Base-by-base conservation (phyloP, 257 asterid genomes). In the Euphrasia confusa region DNA sequence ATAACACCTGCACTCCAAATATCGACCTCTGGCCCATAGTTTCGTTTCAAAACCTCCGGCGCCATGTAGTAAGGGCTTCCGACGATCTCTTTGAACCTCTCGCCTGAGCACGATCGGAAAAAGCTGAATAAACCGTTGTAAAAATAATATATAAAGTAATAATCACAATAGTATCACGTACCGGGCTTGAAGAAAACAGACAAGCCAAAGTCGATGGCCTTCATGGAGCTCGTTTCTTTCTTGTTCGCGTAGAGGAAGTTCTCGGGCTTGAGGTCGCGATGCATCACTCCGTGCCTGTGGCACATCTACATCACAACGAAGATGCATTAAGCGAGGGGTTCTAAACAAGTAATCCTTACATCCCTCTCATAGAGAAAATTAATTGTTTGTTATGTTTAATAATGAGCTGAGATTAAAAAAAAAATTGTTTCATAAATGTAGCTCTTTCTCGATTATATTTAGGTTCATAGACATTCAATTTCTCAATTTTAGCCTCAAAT, bases 51-150 rank as follows among this genome's bases (percentile, higher is more conserved):
- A 63, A 85, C 90, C 72, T 85, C 94, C 0, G 94, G 94, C 14
- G 94, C 94, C 90, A 85, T 85, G 66, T 85, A 85, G 42, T 83
- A 85, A 50, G 90, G 94, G 63, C 94, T 85, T 49, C 94, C 94
- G 6, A 85, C 90, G 18, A 85, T 85, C 79, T 85, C 94, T 64
- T 79, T 75, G 26, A 85, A 85, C 68, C 74, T 77, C 73, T 85
- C 77, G 7, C 88, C 90, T 85, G 74, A 21, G 26, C 13, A 53
- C 58, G 3, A 21, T 53, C 13, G 18, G 21, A 10, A 53, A 53
- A 53, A n/a, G 0, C 1, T 5, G 7, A 17, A 10, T 37, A 37
- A 37, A 53, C 21, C 9, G 58, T 10, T 32, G 1, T 32, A 15
- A 21, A 53, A 1, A 11, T 47, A 47, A 14, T 45, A n/a, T 45